Conservation (phyloP, 306 rosid species). For the Quercus mongolica region DNA sequence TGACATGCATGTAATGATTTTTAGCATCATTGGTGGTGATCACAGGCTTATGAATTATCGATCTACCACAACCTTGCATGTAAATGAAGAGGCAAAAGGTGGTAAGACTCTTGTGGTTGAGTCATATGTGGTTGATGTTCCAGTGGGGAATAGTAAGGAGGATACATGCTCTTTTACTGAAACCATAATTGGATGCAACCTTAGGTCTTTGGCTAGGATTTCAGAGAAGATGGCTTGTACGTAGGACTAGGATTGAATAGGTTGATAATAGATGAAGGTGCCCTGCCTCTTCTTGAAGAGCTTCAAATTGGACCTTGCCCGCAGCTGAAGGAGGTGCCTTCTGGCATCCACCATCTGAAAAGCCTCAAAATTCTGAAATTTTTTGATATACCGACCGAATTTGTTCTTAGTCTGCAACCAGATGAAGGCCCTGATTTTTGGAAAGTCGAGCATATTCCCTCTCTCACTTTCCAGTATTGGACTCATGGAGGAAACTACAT, state of each 20-base stretch:
- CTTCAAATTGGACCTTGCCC: too few relatives aligned
- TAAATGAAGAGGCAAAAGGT: slow-evolving; percentile 18
- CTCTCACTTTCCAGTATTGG: too few relatives aligned
- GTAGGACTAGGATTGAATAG: neutral
- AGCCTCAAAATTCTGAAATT: too few relatives aligned
- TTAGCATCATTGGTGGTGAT: slow-evolving; percentile 67
- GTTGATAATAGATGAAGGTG: too few relatives aligned
- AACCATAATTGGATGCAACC: slow-evolving; percentile 58
- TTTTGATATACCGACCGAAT: too few relatives aligned
- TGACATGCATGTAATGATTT: slow-evolving; percentile 37
- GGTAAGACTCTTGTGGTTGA: slow-evolving; percentile 47
- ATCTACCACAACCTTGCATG: slow-evolving; percentile 51
- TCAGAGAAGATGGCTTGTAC: slow-evolving; percentile 29
- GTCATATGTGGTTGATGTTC: slow-evolving; percentile 70
- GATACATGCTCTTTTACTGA: slow-evolving; percentile 57
- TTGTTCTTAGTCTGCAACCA: too few relatives aligned
- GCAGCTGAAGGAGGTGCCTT: too few relatives aligned
- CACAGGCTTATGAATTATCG: slow-evolving; percentile 55
- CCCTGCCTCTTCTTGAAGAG: too few relatives aligned
- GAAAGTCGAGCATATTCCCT: too few relatives aligned
- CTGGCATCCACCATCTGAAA: too few relatives aligned
- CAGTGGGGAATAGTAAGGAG: slow-evolving; percentile 42
- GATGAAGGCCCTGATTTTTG: too few relatives aligned
- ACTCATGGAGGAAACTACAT: too few relatives aligned
- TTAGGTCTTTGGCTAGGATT: slow-evolving; percentile 46